Base-by-base conservation (phyloP, 768 basidiomycete species). In the Xanthoconium stramineum region DNA sequence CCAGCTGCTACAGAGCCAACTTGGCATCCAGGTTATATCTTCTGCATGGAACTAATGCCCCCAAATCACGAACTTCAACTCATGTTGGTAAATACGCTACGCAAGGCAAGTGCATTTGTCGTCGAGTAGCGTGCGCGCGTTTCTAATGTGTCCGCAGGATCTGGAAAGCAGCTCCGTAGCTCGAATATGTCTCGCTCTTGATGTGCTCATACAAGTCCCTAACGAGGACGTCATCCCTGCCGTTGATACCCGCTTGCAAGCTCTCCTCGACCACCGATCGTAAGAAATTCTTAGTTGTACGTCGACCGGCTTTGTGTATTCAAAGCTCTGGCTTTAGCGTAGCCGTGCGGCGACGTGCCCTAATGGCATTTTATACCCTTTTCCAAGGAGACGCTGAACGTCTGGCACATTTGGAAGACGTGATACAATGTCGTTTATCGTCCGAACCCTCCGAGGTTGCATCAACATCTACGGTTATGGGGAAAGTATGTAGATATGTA, bases 51-150 rank as follows among this genome's bases (percentile, higher is more conserved):
- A 65, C 69, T 89, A 20, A 90, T 94, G 84, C 81, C 83, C 38
- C 63, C 74, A 9, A 69, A 78, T 37, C 83, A 91, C 64, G 89
- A 91, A 57, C 75, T 92, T 33, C 80, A 83, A 49, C 75, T 94
- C 24, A 91, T 94, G 87, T 78, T 93, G 20, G 85, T 94, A 55
- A 94, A 94, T 61, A 92, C 91, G 6, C 67, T 92, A 35, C 84
- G 90, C 59, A 94, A 94, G 80, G 91, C 85, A 62, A 54, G 67
- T 43, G 8, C 30, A 36, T 6, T 46, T 51, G 11, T 36, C 17
- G 30, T 33, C 40, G 11, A 47, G 32, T 58, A 9, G 11, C 42
- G 45, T 19, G 44, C 32, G 14, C 24, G 38, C 20, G 14, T 42
- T 10, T 43, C 55, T 67, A n/a, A 64, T 19, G 28, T 13, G 13